phyloP scores from a whole-genome alignment of 345 rosid species.

The Eucalyptus viminalis region DNA sequence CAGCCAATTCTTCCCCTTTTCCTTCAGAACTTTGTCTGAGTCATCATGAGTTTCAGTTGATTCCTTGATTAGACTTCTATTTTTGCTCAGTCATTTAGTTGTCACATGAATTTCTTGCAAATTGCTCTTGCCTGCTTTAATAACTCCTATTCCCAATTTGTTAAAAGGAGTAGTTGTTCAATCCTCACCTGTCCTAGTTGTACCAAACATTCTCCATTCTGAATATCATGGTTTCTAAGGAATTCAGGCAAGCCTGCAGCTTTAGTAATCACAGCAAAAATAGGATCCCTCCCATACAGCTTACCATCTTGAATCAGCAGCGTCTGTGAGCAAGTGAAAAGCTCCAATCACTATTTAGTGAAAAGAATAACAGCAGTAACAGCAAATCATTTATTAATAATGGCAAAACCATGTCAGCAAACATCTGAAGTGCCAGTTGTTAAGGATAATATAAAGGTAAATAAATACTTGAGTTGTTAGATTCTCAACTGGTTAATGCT shows the following conservation, averaged over 20 bases:
- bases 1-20: not conserved
- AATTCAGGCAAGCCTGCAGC: conserved; percentile 66
- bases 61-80: not conserved
- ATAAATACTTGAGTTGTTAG: not conserved
- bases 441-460: not conserved
- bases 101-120: not conserved
- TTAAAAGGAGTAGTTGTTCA: not conserved
- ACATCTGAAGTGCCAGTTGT: not conserved
- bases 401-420: not conserved
- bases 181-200: conserved; percentile 65
- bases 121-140: not conserved
- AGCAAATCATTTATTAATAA: not conserved
- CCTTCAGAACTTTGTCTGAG: not conserved
- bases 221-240: conserved; percentile 50
- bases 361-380: not conserved
- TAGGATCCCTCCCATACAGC: conserved; percentile 79
- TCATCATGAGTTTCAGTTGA: not conserved
- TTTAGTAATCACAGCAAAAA: conserved; percentile 55
- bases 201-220: conserved; percentile 56
- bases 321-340: conserved; percentile 28
- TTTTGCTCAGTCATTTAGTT: not conserved
- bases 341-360: not conserved
- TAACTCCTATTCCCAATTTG: not conserved
- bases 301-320: conserved; percentile 96
- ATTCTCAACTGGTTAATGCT: not conserved